These are phyloP conservation scores for Thelonectria discophora DNA, from an alignment of 2,329 filamentous ascomycete species.

Conservation along the genomic window DNA sequence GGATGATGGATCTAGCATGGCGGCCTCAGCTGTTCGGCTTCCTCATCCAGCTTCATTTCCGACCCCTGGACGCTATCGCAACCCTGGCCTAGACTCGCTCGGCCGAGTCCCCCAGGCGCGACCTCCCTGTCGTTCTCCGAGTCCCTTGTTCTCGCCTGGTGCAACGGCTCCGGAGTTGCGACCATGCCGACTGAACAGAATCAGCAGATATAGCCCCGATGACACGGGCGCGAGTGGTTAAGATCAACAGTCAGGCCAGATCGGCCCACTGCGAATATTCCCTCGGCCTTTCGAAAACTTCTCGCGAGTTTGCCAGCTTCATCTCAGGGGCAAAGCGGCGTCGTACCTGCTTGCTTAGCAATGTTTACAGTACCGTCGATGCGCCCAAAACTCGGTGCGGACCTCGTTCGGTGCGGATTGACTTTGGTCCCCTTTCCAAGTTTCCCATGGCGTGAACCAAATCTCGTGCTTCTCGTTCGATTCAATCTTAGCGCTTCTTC, in stretches of 20 bases:
- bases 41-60: slow-evolving; percentile 44
- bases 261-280: slow-evolving; percentile 30
- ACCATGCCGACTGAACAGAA: slow-evolving; percentile 24
- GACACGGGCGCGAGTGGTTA: slow-evolving; percentile 26
- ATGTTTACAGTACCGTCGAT: slow-evolving; percentile 33
- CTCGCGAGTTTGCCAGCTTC: neutral
- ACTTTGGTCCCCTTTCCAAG: slow-evolving; percentile 27
- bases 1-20: slow-evolving; percentile 36
- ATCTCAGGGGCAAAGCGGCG: slow-evolving; percentile 12
- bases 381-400: slow-evolving; percentile 23
- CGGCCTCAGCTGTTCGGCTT: slow-evolving; percentile 28
- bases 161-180: slow-evolving; percentile 16
- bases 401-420: slow-evolving; percentile 27
- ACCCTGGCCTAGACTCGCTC: slow-evolving; percentile 30
- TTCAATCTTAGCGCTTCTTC: slow-evolving; percentile 10
- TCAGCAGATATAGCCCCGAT: slow-evolving; percentile 38
- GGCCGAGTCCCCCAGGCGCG: slow-evolving; percentile 40
- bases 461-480: slow-evolving; percentile 18
- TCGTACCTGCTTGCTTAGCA: slow-evolving; percentile 6
- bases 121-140: slow-evolving; percentile 16
- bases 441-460: slow-evolving; percentile 24
- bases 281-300: slow-evolving; percentile 18
- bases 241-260: slow-evolving; percentile 35
- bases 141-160: slow-evolving; percentile 23
- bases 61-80: slow-evolving; percentile 28